Percentiles rank a stretch among this genome's conserved stretches.
These are phyloP conservation scores for Cercospora sp. DNA, from an alignment of 2,329 filamentous ascomycete species.

Conservation along the genomic window DNA sequence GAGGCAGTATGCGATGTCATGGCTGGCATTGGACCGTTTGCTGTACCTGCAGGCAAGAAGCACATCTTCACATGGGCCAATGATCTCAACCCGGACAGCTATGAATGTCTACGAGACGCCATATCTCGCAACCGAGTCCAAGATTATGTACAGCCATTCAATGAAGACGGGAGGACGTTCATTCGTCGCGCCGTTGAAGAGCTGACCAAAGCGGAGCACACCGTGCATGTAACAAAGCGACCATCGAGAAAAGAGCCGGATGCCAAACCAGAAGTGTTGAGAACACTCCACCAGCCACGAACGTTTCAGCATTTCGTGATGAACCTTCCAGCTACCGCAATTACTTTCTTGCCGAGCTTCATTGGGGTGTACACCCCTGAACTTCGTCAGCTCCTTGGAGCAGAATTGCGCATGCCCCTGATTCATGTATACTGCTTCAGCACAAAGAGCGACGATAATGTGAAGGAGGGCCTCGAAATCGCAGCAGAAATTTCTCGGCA, in stretches of 20 bases:
- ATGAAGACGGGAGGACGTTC: slow-evolving; percentile 78
- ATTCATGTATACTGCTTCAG: slow-evolving; percentile 96
- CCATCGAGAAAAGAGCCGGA: slow-evolving; percentile 30
- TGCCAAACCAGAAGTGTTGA: slow-evolving; percentile 38
- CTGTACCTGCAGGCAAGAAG: slow-evolving; percentile 85
- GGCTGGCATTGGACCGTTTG: slow-evolving; percentile 95
- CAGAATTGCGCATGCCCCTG: slow-evolving; percentile 62
- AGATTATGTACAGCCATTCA: slow-evolving; percentile 74
- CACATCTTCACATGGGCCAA: slow-evolving; percentile 94
- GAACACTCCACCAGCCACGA: slow-evolving; percentile 58
- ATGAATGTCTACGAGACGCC: slow-evolving; percentile 67
- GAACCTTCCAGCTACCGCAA: slow-evolving; percentile 90
- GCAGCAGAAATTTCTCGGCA: slow-evolving; percentile 65
- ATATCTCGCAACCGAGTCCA: slow-evolving; percentile 74
- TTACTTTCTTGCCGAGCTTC: slow-evolving; percentile 77
- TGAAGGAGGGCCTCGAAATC: slow-evolving; percentile 59
- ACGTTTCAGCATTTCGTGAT: slow-evolving; percentile 94
- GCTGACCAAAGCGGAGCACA: slow-evolving; percentile 56
- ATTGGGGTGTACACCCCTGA: slow-evolving; percentile 68
- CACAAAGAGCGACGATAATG: slow-evolving; percentile 74
- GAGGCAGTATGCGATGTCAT: slow-evolving; percentile 95
- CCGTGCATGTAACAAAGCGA: slow-evolving; percentile 44
- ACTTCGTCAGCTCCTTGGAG: slow-evolving; percentile 28
- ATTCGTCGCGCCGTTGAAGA: slow-evolving; percentile 68
- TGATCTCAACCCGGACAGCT: slow-evolving; percentile 91